These are phyloP conservation scores for Microcyclospora tardicrescens DNA, from an alignment of 2,329 filamentous ascomycete genomes.

Conservation along the genomic window DNA sequence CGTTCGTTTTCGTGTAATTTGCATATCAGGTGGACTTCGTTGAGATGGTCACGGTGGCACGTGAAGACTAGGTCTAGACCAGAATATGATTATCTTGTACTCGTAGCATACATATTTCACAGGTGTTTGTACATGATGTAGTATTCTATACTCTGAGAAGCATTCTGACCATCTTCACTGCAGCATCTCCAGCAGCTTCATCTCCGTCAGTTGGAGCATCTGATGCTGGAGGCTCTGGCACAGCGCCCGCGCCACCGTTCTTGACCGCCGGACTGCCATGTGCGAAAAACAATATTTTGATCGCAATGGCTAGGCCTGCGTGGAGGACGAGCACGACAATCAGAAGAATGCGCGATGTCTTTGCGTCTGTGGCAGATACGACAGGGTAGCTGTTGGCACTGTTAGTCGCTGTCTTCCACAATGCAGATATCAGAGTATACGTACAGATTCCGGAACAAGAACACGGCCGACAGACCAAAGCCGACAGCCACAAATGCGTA, in stretches of 20 bases:
- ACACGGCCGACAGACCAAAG: slow-evolving; percentile 68
- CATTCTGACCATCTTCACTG: slow-evolving; percentile 3
- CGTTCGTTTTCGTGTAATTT: too few species aligned
- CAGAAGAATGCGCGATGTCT: slow-evolving; percentile 79
- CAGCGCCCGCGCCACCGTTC: not conserved
- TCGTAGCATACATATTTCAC: too few species aligned
- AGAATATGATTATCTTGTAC: too few species aligned
- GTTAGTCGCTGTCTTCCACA: not conserved
- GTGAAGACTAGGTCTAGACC: too few species aligned
- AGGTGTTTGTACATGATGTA: too few species aligned
- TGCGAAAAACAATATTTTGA: slow-evolving; percentile 95
- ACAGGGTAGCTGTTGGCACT: slow-evolving; percentile 47
- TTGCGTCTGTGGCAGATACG: slow-evolving; percentile 79
- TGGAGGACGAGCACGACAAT: slow-evolving; percentile 75
- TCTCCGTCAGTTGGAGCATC: slow-evolving; percentile 3
- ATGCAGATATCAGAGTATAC: slow-evolving; percentile 3
- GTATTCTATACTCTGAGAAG: not conserved
- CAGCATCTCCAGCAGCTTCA: slow-evolving; percentile 3
- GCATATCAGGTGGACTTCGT: too few species aligned
- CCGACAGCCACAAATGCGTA: slow-evolving; percentile 85
- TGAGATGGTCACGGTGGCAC: too few species aligned
- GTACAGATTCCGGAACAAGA: slow-evolving; percentile 74
- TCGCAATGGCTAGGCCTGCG: slow-evolving; percentile 78
- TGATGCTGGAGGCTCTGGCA: not conserved
- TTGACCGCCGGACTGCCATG: slow-evolving; percentile 27